Base-by-base conservation (phyloP, 768 basidiomycete species). In the Macrolepiota dolichaula region DNA sequence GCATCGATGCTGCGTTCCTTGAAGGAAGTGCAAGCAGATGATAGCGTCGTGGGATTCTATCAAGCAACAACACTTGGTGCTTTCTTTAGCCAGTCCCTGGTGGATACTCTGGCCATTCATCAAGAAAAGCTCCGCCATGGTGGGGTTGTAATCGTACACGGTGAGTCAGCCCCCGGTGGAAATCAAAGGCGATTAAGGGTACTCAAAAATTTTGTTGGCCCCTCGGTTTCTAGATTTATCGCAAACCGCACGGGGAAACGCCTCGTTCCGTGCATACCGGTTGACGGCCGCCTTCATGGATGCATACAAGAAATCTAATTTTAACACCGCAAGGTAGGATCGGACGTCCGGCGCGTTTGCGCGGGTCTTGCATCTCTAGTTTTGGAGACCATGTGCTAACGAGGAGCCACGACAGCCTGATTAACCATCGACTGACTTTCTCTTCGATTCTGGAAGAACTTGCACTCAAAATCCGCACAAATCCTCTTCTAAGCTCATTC, bases 11-110 rank as follows among this genome's bases (percentile, higher is more conserved):
- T 95, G 50, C 86, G 91, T 59, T 89, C 91, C 24, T 79, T 98
- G 69, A 91, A 92, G 70, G 94, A 96, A 72, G 94, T 96, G 57
- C 89, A 92, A 68, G 86, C 88, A 38, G 94, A 96, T 68, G 94
- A 96, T 74, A 93, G 88, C 65, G 85, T 95, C 36, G 89, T 97
- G 58, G 96, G 96, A 40, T 94, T 96, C 74, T 98, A 98, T 77
- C 93, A 96, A 70, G 91, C 91, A 47, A 93, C 89, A 27, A 85
- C 87, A 9, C 81, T 93, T 40, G 92, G 92, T 46, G 90, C 92
- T 4, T 94, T 94, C 72, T 90, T 89, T 73, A 91, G 85, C 69
- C 91, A 92, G 71, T 81, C 83, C 7, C 72, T 94, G 52, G 79
- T 94, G 51, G 91, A 95, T 66, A 87, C 89, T 7, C 91, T 92